Base-by-base conservation (phyloP, 2,329 filamentous ascomycete genomes). In the Dendrostoma leiphaemia region DNA sequence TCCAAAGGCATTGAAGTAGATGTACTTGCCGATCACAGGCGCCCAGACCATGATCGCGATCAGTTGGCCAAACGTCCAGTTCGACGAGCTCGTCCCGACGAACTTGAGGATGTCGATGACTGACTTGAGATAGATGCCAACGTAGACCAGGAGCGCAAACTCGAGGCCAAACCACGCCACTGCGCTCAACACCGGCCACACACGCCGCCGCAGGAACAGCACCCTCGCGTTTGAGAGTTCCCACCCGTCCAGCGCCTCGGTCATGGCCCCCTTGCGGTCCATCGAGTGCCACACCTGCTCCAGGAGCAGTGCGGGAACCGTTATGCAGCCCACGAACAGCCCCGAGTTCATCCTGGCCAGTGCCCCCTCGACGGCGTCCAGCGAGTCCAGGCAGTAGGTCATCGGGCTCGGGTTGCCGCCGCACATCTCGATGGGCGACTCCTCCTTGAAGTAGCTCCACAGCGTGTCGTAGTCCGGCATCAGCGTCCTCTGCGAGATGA, bases 51-150 rank as follows among this genome's bases (percentile, higher is more conserved):
- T 54, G 4, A 63, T 56, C 13, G 63, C 62, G 7, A 66, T 59
- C 19, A 66, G 34, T 37, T 66, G 63, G 10, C 63, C 64, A 40
- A 61, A 66, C 1, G 60, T 59, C 64, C 61, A 66, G 9, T 56
- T 41, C 28, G 54, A 53, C 15, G 51, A 17, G 53, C 34, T 23
- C 13, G 44, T 52, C 23, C 48, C 57, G n/a, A 54, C 52, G 17
- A 57, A 47, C 17, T 50, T 32, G 15, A 59, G 52, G 19, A 58
- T 35, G 29, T 45, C 41, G 19, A 57, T 26, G 10, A 59, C 50
- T 6, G 54, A 49, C 7, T 57, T 60, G 6, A 54, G 38, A 35
- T 61, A 58, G n/a, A 58, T 57, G 12, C 52, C 47, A 7, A 56
- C 50, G 8, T 57, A 55, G 9, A 59, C 34, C 4, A 59, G 35